These are phyloP conservation scores for Xylariaceae sp. DNA, from an alignment of 2,329 filamentous ascomycete genomes.

Conservation along the genomic window DNA sequence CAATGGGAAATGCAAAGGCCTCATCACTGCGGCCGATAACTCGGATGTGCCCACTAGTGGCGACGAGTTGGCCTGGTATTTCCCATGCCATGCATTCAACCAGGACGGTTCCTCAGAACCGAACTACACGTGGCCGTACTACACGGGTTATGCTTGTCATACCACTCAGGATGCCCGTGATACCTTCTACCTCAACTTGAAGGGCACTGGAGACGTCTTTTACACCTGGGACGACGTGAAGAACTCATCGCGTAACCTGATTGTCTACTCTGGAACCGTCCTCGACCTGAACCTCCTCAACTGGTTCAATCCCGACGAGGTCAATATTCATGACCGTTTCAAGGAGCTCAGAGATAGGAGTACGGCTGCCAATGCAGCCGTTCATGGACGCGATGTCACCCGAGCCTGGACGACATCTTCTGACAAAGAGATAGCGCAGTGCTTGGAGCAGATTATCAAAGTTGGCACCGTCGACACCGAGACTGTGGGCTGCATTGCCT, in stretches of 20 bases:
- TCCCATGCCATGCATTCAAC: conserved; percentile 86
- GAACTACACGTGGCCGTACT: conserved; percentile 71
- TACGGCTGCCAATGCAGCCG: conserved; percentile 52
- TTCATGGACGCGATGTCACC: conserved; percentile 85
- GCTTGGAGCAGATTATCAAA: conserved; percentile 89
- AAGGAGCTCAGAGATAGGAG: conserved; percentile 70
- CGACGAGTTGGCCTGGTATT: conserved; percentile 88
- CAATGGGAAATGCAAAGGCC: conserved; percentile 89
- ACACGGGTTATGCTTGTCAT: conserved; percentile 85
- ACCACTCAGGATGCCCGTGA: conserved; percentile 66
- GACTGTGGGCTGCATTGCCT: conserved; percentile 94
- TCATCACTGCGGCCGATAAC: conserved; percentile 67
- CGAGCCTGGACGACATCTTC: conserved; percentile 73
- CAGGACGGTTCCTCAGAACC: conserved; percentile 83
- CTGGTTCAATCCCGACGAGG: conserved; percentile 85
- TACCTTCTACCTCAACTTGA: conserved; percentile 68
- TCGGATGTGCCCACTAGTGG: conserved; percentile 78
- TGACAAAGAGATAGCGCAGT: conserved; percentile 81
- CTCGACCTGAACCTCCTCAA: conserved; percentile 82
- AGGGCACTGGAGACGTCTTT: conserved; percentile 78
- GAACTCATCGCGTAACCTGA: conserved; percentile 82
- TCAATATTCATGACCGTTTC: conserved; percentile 71
- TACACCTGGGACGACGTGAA: conserved; percentile 93
- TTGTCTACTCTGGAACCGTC: conserved; percentile 92
- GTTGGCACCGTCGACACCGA: conserved; percentile 95